Evolutionary conservation across 352 stramenopile species (phyloP), one percentile per base, ranked within the genome.

Genomic region (Phytophthora megakarya): DNA sequence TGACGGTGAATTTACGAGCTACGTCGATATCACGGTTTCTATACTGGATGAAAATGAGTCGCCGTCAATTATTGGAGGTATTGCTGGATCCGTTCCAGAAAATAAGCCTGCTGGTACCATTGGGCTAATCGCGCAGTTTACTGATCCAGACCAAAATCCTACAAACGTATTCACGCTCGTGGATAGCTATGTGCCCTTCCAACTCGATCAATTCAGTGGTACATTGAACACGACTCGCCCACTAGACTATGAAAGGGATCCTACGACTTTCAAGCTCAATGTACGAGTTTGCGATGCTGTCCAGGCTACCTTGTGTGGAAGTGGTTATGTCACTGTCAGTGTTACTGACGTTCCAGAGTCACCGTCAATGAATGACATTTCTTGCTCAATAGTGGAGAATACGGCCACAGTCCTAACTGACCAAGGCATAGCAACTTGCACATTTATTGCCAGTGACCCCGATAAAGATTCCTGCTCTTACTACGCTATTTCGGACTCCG

Each of bases 21-120:
- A 38, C 9, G 3, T 59, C 13, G 67, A 53, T 15, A 62, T 84
- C 11, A 49, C 23, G 8, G 38, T 89, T 21, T 32, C 16, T n/a
- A 65, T 89, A 12, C n/a, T 77, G 0, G 70, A 89, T 37, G 73
- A 84, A 30, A 87, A 89, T 48, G 80, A 89, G 52, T 19, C 71
- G 1, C 72, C 80, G 18, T 46, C 59, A 0, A n/a, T 89, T 26
- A 8, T 68, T 2, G 10, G 44, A 13, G 48, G 48, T 0, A 71
- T 83, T 32, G 19, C 10, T 19, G 71, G 61, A 10, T 61, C 44
- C 1, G 39, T 89, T 9, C 30, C 59, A 18, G 80, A 89, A 52
- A 89, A 89, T 38, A 32, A 44, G 30, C 21, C 60, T 7, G 48
- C 74, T 18, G 52, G 59, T 3, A 76, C 69, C 3, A 32, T 38